Percentiles rank a stretch among this genome's conserved stretches.
Evolutionary conservation across 176 grass and related monocot genomes (phyloP).

Genomic region (Avena atlantica): DNA sequence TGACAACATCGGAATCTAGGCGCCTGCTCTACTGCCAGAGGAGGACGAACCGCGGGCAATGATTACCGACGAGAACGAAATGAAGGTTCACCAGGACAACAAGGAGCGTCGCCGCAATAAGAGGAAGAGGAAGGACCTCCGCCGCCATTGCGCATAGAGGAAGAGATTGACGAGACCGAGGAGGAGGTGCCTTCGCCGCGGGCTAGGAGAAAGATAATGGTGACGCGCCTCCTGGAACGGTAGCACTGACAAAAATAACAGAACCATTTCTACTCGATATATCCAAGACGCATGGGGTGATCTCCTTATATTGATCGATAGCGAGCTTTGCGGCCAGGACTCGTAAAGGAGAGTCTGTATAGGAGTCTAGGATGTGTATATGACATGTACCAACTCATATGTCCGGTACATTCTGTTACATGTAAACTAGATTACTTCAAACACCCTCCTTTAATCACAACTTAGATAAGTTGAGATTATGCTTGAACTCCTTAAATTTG

Average conservation of each 20-base stretch:
- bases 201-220: neutral
- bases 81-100: neutral
- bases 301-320: too few species aligned
- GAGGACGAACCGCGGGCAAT: neutral
- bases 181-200: neutral
- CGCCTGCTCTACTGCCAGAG: neutral
- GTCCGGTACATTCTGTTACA: too few species aligned
- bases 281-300: too few species aligned
- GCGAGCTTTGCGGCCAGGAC: too few species aligned
- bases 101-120: neutral
- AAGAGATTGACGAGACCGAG: neutral
- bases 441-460: too few species aligned
- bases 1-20: neutral
- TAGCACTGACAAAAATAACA: neutral
- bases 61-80: neutral
- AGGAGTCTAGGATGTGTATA: too few species aligned
- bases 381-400: too few species aligned
- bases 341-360: too few species aligned
- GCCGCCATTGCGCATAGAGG: neutral
- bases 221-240: neutral
- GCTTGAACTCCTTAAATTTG: too few species aligned
- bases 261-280: too few species aligned
- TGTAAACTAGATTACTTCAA: too few species aligned
- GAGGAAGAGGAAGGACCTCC: neutral
- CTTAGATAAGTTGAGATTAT: too few species aligned